Evolutionary conservation across 2,329 filamentous ascomycete species (phyloP).

Genomic region (Sporothrix luriei): DNA sequence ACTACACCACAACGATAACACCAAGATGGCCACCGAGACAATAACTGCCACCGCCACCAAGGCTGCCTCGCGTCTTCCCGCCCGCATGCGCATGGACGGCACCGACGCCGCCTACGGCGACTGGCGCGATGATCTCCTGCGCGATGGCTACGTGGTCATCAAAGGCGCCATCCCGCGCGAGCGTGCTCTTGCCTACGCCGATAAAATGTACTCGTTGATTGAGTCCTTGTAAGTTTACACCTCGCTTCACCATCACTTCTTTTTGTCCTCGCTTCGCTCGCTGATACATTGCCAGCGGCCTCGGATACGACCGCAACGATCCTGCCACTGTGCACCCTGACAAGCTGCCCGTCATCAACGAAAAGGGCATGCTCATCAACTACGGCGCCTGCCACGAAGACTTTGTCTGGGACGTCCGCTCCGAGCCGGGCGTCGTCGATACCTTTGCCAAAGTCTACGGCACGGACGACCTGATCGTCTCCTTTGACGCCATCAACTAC

Average conservation of each 20-base stretch:
- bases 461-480: slow-evolving; percentile 52
- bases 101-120: slow-evolving; percentile 30
- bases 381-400: slow-evolving; percentile 54
- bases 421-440: slow-evolving; percentile 50
- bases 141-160: slow-evolving; percentile 40
- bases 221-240: slow-evolving; percentile 4
- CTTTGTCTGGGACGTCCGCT: slow-evolving; percentile 54
- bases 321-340: slow-evolving; percentile 33
- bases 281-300: neutral
- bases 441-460: slow-evolving; percentile 52
- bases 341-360: slow-evolving; percentile 44
- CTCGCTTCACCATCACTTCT: neutral
- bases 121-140: slow-evolving; percentile 39
- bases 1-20: neutral
- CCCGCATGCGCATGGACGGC: slow-evolving; percentile 15
- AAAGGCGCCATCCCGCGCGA: slow-evolving; percentile 36
- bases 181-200: slow-evolving; percentile 31
- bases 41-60: neutral
- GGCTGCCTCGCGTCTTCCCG: neutral
- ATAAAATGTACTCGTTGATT: slow-evolving; percentile 32
- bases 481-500: slow-evolving; percentile 53
- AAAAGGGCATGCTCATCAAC: slow-evolving; percentile 53
- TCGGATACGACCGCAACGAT: slow-evolving; percentile 35
- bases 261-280: neutral
- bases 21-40: slow-evolving; percentile 1